Percentiles rank a stretch among this genome's conserved stretches.
phyloP scores from a whole-genome alignment of 2,329 filamentous ascomycete genomes.

The Waltergamsia citrina region DNA sequence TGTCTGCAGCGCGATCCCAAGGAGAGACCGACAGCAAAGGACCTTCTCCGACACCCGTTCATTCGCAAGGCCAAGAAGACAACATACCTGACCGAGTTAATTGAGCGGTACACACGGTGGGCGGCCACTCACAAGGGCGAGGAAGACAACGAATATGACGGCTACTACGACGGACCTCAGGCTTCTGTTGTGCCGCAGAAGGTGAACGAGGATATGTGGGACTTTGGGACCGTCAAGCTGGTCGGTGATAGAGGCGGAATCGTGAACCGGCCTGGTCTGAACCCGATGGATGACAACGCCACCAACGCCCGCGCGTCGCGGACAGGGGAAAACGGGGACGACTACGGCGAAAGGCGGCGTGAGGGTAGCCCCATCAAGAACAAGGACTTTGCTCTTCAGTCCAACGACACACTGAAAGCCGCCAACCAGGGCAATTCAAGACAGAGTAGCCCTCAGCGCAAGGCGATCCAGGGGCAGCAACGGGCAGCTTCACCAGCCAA shows the following conservation, averaged over 20 bases:
- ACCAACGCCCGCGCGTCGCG: slow-evolving; percentile 63
- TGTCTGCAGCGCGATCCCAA: slow-evolving; percentile 85
- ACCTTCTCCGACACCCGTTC: slow-evolving; percentile 83
- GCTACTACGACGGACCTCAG: background rate
- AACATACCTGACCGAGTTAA: slow-evolving; percentile 91
- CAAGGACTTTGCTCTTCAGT: slow-evolving; percentile 31
- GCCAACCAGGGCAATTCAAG: slow-evolving; percentile 37
- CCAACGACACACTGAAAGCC: slow-evolving; percentile 47
- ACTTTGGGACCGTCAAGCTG: slow-evolving; percentile 90
- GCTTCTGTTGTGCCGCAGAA: slow-evolving; percentile 41
- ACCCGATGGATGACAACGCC: slow-evolving; percentile 70
- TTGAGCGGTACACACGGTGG: slow-evolving; percentile 85
- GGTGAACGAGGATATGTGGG: slow-evolving; percentile 83
- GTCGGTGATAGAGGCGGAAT: slow-evolving; percentile 56
- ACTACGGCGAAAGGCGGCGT: slow-evolving; percentile 42
- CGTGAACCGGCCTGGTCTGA: slow-evolving; percentile 45
- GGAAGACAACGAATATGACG: slow-evolving; percentile 40
- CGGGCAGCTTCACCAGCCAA: slow-evolving; percentile 45
- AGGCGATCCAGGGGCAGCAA: slow-evolving; percentile 27
- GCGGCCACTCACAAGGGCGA: slow-evolving; percentile 69
- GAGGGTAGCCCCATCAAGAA: slow-evolving; percentile 43
- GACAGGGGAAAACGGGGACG: slow-evolving; percentile 35
- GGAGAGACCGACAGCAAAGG: slow-evolving; percentile 77
- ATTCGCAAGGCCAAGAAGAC: slow-evolving; percentile 89
- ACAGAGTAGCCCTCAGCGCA: slow-evolving; percentile 51